Base-by-base conservation (phyloP, 495 filamentous ascomycete species). In the Aspergillus ostianus region DNA sequence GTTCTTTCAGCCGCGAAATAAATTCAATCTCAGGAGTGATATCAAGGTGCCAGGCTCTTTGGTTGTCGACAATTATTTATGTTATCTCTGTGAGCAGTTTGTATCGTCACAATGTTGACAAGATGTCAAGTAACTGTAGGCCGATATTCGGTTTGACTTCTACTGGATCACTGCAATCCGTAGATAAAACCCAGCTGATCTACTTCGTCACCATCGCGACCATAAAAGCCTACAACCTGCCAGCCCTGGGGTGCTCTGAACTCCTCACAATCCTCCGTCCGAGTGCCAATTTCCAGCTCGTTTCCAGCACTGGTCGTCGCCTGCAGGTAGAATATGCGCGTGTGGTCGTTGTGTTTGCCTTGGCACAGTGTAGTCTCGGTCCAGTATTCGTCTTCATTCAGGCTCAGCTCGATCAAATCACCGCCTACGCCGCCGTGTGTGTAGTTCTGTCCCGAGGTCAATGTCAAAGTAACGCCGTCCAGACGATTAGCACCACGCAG, bases 161-260 rank as follows among this genome's bases (percentile, higher is more conserved):
- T 41, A 10, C 1, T 17, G 19, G 13, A 27, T 44, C 13, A 51
- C 19, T 50, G 55, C n/a, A 47, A 47, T 12, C 46, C 65, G 61
- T 75, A 87, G 45, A 87, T 70, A 64, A 88, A 81, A 7, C 75
- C 84, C 45, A 87, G 59, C 64, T 80, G 77, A 69, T 87, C 85
- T 49, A 89, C 62, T 70, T 86, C 83, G 60, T 83, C 78, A 2
- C 83, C 85, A 63, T 59, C 70, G 62, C 82, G 76, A n/a, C 84
- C 83, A 56, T 80, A 68, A 57, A 82, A 85, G 6, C 84, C 85
- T 12, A 82, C 79, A 67, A 87, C 80, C 20, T 73, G 76, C 77
- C 78, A 86, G 2, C 82, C 84, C n/a, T 51, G 57, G 47, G 81
- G 81, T 17, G 84, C 80, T 23, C 64, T 66, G 46, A 78, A 82